Conservation (phyloP, 805 yeast species). For the Pichia occidentalis region DNA sequence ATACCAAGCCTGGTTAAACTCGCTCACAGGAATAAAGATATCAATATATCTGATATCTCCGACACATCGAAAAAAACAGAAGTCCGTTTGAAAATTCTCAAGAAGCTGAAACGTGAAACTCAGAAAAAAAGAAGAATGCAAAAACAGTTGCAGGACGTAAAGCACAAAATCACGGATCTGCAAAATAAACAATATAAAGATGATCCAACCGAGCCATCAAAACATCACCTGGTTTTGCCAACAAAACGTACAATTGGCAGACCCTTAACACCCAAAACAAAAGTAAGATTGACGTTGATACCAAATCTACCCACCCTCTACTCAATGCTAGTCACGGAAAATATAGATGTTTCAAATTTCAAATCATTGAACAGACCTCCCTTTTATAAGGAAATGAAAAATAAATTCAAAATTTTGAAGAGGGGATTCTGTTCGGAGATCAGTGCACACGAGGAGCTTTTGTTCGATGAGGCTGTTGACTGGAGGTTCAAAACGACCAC, state of each 20-base stretch:
- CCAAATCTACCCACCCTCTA: slow-evolving; percentile 40
- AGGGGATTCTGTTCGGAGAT: slow-evolving; percentile 5
- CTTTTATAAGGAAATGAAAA: slow-evolving; percentile 1
- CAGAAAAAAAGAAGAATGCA: background rate
- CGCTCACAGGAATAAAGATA: slow-evolving; percentile 13
- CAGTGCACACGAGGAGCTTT: slow-evolving; percentile 8
- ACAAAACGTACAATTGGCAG: slow-evolving; percentile 34
- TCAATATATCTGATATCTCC: slow-evolving; percentile 6
- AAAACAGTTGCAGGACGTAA: background rate
- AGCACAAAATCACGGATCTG: background rate
- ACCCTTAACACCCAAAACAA: slow-evolving; percentile 46
- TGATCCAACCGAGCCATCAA: too few relatives aligned
- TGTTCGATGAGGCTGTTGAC: slow-evolving; percentile 7
- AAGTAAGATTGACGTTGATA: slow-evolving; percentile 41
- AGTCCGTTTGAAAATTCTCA: slow-evolving; percentile 5
- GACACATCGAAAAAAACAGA: slow-evolving; percentile 3
- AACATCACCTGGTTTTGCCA: too few relatives aligned
- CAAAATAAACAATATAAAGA: too few relatives aligned
- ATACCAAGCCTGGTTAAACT: slow-evolving; percentile 6
- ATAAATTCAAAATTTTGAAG: slow-evolving; percentile 8
- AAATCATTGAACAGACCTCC: too few relatives aligned
- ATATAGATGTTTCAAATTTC: slow-evolving; percentile 7
- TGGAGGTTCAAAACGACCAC: slow-evolving; percentile 14
- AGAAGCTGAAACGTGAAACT: slow-evolving; percentile 3
- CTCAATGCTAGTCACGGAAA: slow-evolving; percentile 34